Conservation (phyloP, 148 eudicot species). For the Rhododendron henanense region DNA sequence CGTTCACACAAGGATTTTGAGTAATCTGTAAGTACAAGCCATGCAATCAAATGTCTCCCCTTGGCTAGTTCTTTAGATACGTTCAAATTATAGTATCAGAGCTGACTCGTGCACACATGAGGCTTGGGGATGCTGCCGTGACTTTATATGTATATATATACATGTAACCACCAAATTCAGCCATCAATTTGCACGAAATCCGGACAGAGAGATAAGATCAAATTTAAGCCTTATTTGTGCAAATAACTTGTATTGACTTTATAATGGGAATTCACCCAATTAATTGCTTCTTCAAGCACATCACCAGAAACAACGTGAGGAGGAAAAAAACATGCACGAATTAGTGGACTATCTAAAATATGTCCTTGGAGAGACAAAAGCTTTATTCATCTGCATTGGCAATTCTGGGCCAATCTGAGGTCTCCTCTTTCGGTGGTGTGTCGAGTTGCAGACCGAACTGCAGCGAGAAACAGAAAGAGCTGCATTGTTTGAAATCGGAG, state of each 20-base stretch:
- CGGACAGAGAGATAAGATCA: not conserved
- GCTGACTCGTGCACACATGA: not conserved
- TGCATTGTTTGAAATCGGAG: not conserved
- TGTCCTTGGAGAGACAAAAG: not conserved
- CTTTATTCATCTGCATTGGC: not conserved
- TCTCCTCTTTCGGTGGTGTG: not conserved
- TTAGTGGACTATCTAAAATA: slow-evolving; percentile 1
- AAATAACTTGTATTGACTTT: not conserved
- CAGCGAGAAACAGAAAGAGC: not conserved
- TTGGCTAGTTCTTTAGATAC: not conserved
- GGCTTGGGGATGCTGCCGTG: not conserved
- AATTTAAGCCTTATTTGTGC: too few relatives aligned
- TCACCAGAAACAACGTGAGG: not conserved
- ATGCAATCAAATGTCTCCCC: not conserved
- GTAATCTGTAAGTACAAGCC: not conserved
- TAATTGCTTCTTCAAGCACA: not conserved
- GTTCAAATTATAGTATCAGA: too few relatives aligned
- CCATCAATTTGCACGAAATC: not conserved
- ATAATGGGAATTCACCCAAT: not conserved
- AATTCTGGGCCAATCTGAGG: not conserved
- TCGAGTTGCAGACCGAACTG: not conserved
- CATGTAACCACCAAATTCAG: not conserved
- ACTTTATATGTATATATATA: too few relatives aligned
- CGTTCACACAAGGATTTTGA: not conserved
- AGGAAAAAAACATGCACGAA: not conserved